phyloP scores from a whole-genome alignment of 345 rosid genomes.

The Sisymbrium altissimum region DNA sequence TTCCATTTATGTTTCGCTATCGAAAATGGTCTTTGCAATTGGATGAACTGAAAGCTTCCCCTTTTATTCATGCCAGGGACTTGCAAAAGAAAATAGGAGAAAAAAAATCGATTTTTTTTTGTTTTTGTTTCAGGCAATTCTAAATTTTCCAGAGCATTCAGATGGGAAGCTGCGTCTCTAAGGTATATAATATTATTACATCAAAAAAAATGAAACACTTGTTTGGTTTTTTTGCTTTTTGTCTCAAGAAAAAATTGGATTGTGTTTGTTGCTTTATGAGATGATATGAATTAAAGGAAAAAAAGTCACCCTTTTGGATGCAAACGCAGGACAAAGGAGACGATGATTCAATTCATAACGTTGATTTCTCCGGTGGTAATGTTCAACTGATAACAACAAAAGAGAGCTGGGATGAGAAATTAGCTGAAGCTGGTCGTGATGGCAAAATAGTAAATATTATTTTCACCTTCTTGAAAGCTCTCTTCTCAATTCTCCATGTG shows the following conservation, averaged over 20 bases:
- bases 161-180: constrained; percentile 52
- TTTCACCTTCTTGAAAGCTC: not conserved
- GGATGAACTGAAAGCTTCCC: not conserved
- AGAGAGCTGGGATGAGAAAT: constrained; percentile 70
- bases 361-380: constrained; percentile 58
- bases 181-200: constrained; percentile 24
- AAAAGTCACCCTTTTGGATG: not conserved
- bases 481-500: not conserved
- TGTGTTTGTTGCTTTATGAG: not conserved
- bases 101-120: not conserved
- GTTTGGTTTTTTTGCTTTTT: not conserved
- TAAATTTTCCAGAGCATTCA: constrained; percentile 21
- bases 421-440: constrained; percentile 62
- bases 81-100: not conserved
- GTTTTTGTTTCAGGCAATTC: not conserved
- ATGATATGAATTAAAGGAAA: not conserved
- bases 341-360: constrained; percentile 40
- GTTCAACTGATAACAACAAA: constrained; percentile 55
- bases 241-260: not conserved
- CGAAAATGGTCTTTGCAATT: not conserved
- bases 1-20: not conserved
- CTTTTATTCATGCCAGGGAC: not conserved
- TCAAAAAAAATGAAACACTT: not conserved
- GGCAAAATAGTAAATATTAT: constrained; percentile 61
- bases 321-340: constrained; percentile 33